Percentiles rank a stretch among this genome's conserved stretches.
Evolutionary conservation across 169 alveolate species (phyloP).

Genomic region (Cytauxzoon felis): DNA sequence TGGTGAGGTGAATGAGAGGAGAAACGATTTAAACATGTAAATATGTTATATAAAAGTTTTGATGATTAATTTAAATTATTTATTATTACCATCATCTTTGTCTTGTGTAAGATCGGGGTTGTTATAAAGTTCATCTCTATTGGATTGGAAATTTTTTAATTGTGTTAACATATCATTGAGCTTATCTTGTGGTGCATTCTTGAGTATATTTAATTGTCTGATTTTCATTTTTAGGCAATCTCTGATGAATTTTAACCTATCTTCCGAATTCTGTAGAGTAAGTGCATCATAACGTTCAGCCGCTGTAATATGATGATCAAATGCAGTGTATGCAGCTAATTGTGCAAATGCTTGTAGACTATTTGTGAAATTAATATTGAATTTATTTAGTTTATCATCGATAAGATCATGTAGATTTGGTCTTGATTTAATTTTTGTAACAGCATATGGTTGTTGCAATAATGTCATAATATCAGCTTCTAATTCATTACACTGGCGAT

Average conservation of each 20-base stretch:
- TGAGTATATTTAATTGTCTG: conserved; percentile 70
- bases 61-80: too few relatives aligned
- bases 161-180: conserved; percentile 67
- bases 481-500: conserved; percentile 60
- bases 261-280: conserved; percentile 71
- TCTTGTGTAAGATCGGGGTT: neutral
- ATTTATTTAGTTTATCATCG: conserved; percentile 66
- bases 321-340: conserved; percentile 74
- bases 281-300: conserved; percentile 75
- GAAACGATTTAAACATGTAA: too few relatives aligned
- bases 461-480: conserved; percentile 74
- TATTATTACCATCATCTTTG: neutral
- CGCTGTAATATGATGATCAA: conserved; percentile 72
- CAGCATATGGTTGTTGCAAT: conserved; percentile 71
- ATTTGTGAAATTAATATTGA: conserved; percentile 63
- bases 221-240: conserved; percentile 66
- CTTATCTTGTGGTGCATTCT: conserved; percentile 74
- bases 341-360: conserved; percentile 75
- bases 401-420: conserved; percentile 65
- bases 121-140: conserved; percentile 13
- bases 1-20: too few relatives aligned
- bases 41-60: too few relatives aligned
- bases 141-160: conserved; percentile 54
- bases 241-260: conserved; percentile 67
- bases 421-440: conserved; percentile 65